These are phyloP conservation scores for Geotrichum klebahnii DNA, from an alignment of 1,139 yeast genomes.

Conservation along the genomic window DNA sequence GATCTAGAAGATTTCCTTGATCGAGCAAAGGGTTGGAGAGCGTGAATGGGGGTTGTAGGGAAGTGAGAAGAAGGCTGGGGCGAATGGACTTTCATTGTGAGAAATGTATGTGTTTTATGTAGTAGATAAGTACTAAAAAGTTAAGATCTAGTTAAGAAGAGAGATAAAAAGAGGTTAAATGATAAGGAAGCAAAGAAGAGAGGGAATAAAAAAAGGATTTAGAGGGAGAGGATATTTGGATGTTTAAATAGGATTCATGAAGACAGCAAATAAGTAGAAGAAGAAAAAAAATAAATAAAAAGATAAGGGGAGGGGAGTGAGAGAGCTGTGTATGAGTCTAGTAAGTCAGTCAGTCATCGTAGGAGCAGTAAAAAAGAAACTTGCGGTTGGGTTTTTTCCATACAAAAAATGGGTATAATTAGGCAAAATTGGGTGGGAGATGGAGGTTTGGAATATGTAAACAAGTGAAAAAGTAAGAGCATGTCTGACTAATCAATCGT, in stretches of 20 bases:
- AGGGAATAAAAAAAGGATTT: not conserved
- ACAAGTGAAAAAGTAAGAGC: not conserved
- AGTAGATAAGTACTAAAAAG: not conserved
- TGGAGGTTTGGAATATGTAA: not conserved
- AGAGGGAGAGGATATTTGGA: not conserved
- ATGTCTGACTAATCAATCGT: not conserved
- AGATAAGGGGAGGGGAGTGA: not conserved
- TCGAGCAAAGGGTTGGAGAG: not conserved
- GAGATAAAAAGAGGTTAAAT: not conserved
- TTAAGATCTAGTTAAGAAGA: not conserved
- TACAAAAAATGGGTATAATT: not conserved
- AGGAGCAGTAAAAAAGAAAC: no score
- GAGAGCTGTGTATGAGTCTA: no score
- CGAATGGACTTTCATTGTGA: slow-evolving; percentile 10
- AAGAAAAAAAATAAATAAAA: not conserved
- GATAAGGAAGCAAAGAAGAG: not conserved
- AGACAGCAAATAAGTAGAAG: no score
- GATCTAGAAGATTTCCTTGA: not conserved
- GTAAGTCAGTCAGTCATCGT: no score
- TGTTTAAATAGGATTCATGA: no score
- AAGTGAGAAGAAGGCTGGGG: slow-evolving; percentile 9
- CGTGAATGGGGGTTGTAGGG: not conserved
- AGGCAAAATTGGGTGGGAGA: not conserved
- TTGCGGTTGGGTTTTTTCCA: no score
- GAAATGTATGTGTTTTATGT: not conserved